Evolutionary conservation across 306 rosid genomes (phyloP), one percentile per base, ranked within the genome.

Genomic region (Citrullus colocynthis): DNA sequence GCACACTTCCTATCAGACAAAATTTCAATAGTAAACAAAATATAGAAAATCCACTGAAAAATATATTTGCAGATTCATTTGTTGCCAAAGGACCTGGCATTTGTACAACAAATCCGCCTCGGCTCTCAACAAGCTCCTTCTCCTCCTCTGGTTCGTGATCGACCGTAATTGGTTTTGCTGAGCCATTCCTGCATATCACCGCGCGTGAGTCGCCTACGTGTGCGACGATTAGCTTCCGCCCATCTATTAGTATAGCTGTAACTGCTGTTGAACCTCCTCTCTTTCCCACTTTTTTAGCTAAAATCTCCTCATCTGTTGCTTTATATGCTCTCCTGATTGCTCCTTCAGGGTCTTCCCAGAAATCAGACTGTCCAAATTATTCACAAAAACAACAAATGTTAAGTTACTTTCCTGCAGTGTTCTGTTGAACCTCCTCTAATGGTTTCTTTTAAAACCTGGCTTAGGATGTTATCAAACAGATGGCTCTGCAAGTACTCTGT

Each of bases 241-340:
- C 85, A 75, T 90, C 82, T 15, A 91, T 79, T 32, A 88, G 36
- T 77, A 90, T 88, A 62, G 87, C 87, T 11, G 88, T 90, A 45
- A 90, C 90, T 52, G 90, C 91, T 8, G 95, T 90, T 5, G 91
- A 91, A 32, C 97, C 95, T 63, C 90, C 89, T 16, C 55, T 76
- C 4, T 76, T 86, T 73, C 76, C 80, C 11, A 85, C 85, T 36
- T 80, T 34, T 20, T 52, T 87, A 41, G 81, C 87, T 62, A 89
- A 75, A 59, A 88, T 87, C 80, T 89, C 89, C 18, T 84, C 83
- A 59, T 88, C 83, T 58, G 87, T 85, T 15, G 74, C 81, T 64
- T 70, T 82, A 52, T 86, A 89, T 61, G 90, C 88, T 63, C 81
- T 84, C 86, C 85, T 84, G 5, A 88, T 77, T 2, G 89, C 93